A percentile compares a stretch with the other conserved stretches of the same genome.
Evolutionary conservation across 352 stramenopile genomes (phyloP).

Genomic region (Globisporangium cystogenes): DNA sequence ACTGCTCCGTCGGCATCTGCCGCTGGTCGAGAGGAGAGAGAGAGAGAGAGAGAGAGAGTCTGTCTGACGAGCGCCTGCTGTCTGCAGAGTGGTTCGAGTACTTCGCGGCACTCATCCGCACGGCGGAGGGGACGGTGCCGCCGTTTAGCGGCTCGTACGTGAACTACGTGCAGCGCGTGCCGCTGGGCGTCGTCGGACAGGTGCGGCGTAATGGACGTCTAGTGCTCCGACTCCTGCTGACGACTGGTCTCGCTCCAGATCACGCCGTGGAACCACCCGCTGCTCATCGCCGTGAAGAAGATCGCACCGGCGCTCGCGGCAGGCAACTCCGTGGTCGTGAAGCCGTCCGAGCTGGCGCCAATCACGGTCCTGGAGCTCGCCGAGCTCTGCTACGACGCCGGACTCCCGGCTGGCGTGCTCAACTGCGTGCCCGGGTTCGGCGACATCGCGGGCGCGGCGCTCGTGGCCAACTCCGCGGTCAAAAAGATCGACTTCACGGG

Average conservation of each 20-base stretch:
- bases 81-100: conserved; percentile 78
- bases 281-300: conserved; percentile 80
- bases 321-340: conserved; percentile 82
- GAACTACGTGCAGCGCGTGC: conserved; percentile 47
- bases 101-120: conserved; percentile 66
- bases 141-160: conserved; percentile 54
- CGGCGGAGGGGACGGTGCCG: conserved; percentile 52
- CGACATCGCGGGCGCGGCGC: conserved; percentile 24
- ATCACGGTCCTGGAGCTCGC: conserved; percentile 44
- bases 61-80: background rate
- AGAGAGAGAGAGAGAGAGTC: background rate
- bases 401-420: conserved; percentile 37
- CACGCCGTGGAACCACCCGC: conserved; percentile 78
- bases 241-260: conserved; percentile 29
- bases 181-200: conserved; percentile 58
- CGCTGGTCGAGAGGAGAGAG: background rate
- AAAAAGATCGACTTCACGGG: conserved; percentile 62
- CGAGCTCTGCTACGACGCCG: conserved; percentile 29
- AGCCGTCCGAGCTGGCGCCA: conserved; percentile 79
- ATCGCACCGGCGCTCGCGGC: conserved; percentile 54
- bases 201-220: conserved; percentile 15
- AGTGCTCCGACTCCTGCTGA: no score
- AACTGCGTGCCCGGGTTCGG: conserved; percentile 41
- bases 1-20: background rate
- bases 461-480: conserved; percentile 25